These are phyloP conservation scores for Coccomyxa sp. DNA, from an alignment of 139 green algal genomes.

Conservation along the genomic window DNA sequence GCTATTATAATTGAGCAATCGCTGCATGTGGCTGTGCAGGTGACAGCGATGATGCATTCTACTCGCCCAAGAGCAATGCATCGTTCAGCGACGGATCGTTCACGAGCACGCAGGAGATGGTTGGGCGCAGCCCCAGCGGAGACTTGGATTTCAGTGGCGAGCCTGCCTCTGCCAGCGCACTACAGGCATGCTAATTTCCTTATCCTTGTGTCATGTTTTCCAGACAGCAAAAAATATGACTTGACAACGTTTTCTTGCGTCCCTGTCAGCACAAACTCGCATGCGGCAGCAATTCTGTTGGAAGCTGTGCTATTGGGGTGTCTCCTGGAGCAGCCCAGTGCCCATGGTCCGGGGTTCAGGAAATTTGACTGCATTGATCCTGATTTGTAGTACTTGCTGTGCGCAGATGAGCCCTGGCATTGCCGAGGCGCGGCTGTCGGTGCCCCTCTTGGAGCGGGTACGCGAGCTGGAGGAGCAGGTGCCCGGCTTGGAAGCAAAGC, in stretches of 20 bases:
- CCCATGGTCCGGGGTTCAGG: too few relatives aligned
- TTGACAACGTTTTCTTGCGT: too few relatives aligned
- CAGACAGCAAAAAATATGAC: too few relatives aligned
- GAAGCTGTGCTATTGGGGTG: too few relatives aligned
- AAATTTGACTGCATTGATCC: too few relatives aligned
- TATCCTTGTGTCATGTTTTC: neutral
- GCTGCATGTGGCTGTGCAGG: neutral
- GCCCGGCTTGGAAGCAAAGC: constrained; percentile 26
- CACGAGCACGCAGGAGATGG: neutral
- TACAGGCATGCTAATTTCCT: neutral
- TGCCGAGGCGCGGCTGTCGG: neutral
- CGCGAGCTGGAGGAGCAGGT: constrained; percentile 53
- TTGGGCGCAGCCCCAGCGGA: neutral
- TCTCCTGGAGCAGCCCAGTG: too few relatives aligned
- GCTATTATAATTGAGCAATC: neutral
- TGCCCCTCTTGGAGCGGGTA: constrained; percentile 28
- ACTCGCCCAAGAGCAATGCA: constrained; percentile 23
- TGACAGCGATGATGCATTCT: constrained; percentile 14
- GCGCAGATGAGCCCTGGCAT: too few relatives aligned
- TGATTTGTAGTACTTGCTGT: too few relatives aligned
- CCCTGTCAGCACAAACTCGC: too few relatives aligned
- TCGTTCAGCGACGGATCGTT: constrained; percentile 6
- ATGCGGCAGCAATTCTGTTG: too few relatives aligned
- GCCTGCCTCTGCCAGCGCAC: neutral
- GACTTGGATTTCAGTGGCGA: neutral